These are phyloP conservation scores for Clitopilus hobsonii DNA, from an alignment of 768 basidiomycete genomes.

Conservation along the genomic window DNA sequence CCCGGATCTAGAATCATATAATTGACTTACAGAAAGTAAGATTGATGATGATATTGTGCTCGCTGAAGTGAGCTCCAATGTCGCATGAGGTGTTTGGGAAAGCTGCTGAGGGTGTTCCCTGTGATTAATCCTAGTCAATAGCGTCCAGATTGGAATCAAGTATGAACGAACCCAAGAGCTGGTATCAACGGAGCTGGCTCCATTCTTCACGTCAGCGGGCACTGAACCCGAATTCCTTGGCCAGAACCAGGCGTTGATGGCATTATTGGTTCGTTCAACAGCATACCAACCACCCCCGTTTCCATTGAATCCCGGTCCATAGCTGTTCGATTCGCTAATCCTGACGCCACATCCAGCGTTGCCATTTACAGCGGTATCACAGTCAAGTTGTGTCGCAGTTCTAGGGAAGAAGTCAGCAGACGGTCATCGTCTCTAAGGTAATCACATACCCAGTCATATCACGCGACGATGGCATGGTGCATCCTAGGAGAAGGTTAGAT, in stretches of 20 bases:
- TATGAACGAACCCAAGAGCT: conserved; percentile 44
- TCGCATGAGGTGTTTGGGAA: conserved; percentile 62
- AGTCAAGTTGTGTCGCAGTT: conserved; percentile 30
- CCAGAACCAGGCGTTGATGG: conserved; percentile 76
- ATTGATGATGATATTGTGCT: conserved; percentile 65
- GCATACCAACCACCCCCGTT: conserved; percentile 65
- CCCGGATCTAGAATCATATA: neutral
- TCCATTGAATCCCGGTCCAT: conserved; percentile 53
- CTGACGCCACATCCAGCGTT: conserved; percentile 45
- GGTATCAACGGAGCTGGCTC: conserved; percentile 36
- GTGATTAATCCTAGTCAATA: neutral
- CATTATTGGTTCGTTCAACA: conserved; percentile 48
- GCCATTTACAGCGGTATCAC: conserved; percentile 32
- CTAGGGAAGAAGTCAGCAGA: conserved; percentile 7
- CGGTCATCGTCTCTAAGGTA: neutral
- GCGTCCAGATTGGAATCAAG: neutral
- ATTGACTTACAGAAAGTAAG: conserved; percentile 32
- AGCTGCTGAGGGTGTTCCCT: conserved; percentile 53
- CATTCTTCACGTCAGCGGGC: conserved; percentile 43
- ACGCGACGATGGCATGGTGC: conserved; percentile 36
- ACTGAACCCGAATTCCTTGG: conserved; percentile 41
- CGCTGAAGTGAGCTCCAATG: conserved; percentile 45
- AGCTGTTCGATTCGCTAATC: conserved; percentile 34
- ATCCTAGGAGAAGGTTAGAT: conserved; percentile 17
- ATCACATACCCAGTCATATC: conserved; percentile 37